Percentiles rank a stretch among this genome's conserved stretches.
Evolutionary conservation across 768 basidiomycete species (phyloP).

Genomic region (Lactarius hengduanensis): DNA sequence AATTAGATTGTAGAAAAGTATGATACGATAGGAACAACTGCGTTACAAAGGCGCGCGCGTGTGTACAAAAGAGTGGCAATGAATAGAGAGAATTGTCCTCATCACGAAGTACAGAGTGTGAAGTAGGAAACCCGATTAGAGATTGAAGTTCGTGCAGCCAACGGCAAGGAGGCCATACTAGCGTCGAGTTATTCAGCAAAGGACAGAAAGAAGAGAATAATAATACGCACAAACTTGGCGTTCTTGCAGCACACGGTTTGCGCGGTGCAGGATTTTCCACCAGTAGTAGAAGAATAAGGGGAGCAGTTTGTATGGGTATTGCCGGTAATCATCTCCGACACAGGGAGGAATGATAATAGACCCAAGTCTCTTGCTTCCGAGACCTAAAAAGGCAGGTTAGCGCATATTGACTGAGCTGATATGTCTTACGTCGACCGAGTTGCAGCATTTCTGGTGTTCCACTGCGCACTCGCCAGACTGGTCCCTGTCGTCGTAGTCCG

Average conservation of each 20-base stretch:
- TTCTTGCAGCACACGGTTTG: neutral
- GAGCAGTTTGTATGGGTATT: too few species aligned
- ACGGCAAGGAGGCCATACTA: neutral
- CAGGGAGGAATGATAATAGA: neutral
- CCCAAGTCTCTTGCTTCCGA: too few species aligned
- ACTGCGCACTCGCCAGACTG: neutral
- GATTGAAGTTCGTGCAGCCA: neutral
- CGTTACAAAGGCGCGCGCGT: neutral
- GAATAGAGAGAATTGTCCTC: slow-evolving; percentile 19
- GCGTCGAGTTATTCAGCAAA: neutral
- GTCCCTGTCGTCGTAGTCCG: too few species aligned
- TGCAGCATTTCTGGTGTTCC: neutral
- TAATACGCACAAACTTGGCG: neutral
- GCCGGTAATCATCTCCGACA: too few species aligned
- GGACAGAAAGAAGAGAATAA: neutral
- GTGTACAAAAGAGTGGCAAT: slow-evolving; percentile 19
- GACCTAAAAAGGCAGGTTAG: neutral
- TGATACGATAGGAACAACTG: neutral
- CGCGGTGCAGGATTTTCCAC: too few species aligned
- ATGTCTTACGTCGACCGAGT: neutral
- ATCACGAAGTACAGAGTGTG: neutral
- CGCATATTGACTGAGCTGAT: neutral
- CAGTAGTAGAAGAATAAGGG: too few species aligned
- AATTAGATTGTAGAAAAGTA: slow-evolving; percentile 1
- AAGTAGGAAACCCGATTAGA: neutral